Evolutionary conservation across 345 rosid genomes (phyloP), one percentile per base, ranked within the genome.

Genomic region (Pseudoturritis turrita): DNA sequence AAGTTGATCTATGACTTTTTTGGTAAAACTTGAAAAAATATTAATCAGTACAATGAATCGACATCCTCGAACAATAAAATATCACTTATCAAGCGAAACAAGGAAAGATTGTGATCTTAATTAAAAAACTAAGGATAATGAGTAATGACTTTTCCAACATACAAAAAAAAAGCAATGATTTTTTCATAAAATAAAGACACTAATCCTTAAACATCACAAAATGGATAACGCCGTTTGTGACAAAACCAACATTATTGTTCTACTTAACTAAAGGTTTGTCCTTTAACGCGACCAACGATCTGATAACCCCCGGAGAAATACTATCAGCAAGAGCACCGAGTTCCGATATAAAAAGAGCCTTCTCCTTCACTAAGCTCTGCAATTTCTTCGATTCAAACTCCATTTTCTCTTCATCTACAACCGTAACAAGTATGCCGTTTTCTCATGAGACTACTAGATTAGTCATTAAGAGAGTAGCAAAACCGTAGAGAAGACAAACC

Each of bases 321-420:
- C 78, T 86, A 79, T 92, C 96, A 35, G 96, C 88, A 40, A 88
- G 86, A 60, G 84, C 91, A 25, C 96, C 91, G 49, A 80, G 82
- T 59, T 90, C 93, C 12, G 91, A 92, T 71, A 87, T 81, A 44
- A 35, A 26, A n/a, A 88, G 68, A 45, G 96, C 82, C 69, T 80
- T 87, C 79, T 92, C 96, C 65, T 92, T 88, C 18, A 90, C 81
- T 53, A 74, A 77, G 81, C 96, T 88, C 71, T 86, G 92, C 17
- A 90, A 72, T 75, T 82, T 87, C 53, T 90, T 86, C 4, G 85
- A 80, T 40, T 86, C 90, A 71, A 63, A 81, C 15, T 88, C 90
- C 54, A 88, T 79, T 21, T 47, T 71, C 65, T 74, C 72, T 81
- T 87, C 91, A 78, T 81, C 95, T 88, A 82, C 77, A 36, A 55